These are phyloP conservation scores for Trypanosomatidae sp. DNA, from an alignment of 208 protist species.

Conservation along the genomic window DNA sequence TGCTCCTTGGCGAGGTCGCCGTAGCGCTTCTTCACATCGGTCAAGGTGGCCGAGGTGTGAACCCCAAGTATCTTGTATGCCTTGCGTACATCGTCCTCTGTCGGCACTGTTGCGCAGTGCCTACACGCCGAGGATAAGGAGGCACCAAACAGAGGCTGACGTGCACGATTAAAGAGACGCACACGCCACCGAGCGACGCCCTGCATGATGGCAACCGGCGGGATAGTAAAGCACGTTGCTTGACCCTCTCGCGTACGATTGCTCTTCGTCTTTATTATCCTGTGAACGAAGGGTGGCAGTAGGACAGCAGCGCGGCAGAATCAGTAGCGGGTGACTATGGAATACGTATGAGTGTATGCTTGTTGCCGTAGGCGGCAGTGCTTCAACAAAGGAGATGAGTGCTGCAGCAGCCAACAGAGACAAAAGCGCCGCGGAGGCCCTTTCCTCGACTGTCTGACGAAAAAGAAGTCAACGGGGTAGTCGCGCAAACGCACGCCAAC, in stretches of 20 bases:
- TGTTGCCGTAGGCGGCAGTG: background rate
- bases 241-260: background rate
- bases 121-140: background rate
- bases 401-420: background rate
- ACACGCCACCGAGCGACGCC: background rate
- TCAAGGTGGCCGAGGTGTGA: constrained; percentile 33
- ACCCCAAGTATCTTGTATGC: constrained; percentile 82
- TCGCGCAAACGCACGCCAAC: background rate
- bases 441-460: no score
- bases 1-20: constrained; percentile 85
- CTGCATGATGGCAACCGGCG: background rate
- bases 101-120: constrained; percentile 39
- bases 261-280: background rate
- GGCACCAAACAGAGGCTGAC: background rate
- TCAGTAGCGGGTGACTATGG: background rate
- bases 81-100: constrained; percentile 71
- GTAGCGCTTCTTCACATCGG: constrained; percentile 84
- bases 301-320: background rate
- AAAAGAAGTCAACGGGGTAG: background rate
- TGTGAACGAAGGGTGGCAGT: background rate
- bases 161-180: background rate
- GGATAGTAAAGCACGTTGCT: background rate
- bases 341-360: background rate
- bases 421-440: background rate
- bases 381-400: background rate